phyloP scores from a whole-genome alignment of 2,329 filamentous ascomycete species.

The Septoria petroselini region DNA sequence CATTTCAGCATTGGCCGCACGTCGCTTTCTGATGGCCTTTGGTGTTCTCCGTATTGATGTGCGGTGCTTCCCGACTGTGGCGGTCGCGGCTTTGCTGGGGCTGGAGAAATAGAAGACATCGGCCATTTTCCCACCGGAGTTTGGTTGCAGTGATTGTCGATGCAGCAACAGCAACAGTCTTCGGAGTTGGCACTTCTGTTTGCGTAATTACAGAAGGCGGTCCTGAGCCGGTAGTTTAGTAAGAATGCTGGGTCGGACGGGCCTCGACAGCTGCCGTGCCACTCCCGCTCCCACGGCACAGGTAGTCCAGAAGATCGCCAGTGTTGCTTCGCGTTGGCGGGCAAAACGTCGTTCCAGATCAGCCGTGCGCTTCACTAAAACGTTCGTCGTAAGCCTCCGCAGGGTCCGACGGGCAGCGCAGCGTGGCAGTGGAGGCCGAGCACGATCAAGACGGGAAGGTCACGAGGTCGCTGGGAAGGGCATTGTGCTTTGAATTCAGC shows the following conservation, averaged over 20 bases:
- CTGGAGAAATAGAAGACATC: conserved; percentile 33
- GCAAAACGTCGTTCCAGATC: too few relatives aligned
- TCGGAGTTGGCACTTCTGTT: not conserved
- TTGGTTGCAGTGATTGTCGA: conserved; percentile 6
- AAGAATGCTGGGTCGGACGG: conserved; percentile 16
- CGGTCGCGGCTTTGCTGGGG: conserved; percentile 19
- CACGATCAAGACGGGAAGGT: conserved; percentile 7
- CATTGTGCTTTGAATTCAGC: conserved; percentile 11
- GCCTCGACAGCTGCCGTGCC: conserved; percentile 20
- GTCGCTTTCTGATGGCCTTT: conserved; percentile 19
- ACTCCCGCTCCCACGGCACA: conserved; percentile 20
- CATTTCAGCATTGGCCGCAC: conserved; percentile 20
- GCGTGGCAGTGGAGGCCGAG: conserved; percentile 21
- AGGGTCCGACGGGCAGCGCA: conserved; percentile 20
- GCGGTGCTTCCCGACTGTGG: conserved; percentile 15
- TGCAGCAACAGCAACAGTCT: conserved; percentile 6
- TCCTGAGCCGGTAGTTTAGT: conserved; percentile 11
- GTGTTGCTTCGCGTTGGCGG: conserved; percentile 5
- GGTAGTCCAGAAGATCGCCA: conserved; percentile 11
- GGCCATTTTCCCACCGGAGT: too few relatives aligned
- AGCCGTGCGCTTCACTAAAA: too few relatives aligned
- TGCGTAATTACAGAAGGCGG: conserved; percentile 17
- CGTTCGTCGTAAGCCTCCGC: conserved; percentile 16
- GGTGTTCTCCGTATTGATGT: conserved; percentile 21
- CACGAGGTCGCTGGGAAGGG: conserved; percentile 9